Base-by-base conservation (phyloP, 2,329 filamentous ascomycete species). In the Teratosphaeria nubilosa region DNA sequence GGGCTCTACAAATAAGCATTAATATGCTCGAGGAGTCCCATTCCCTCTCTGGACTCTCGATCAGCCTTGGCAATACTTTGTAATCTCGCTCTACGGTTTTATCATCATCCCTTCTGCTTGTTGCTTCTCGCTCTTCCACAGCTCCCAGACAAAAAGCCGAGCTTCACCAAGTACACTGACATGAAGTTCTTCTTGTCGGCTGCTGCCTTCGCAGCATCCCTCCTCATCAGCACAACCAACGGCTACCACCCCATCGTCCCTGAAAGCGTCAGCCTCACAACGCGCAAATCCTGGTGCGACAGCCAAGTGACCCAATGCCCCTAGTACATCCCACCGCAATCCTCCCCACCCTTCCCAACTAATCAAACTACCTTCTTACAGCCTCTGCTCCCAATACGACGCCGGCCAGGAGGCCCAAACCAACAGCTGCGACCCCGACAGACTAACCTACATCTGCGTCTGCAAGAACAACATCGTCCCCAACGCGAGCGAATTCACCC, bases 401-500 rank as follows among this genome's bases (percentile, higher is more conserved):
- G 69, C 25, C 53, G 22, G 64, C 53, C 68, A 68, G 60, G 64
- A 78, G 75, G 51, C 82, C 53, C 61, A 77, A 51, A 72, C 77
- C 62, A 91, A 92, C 75, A 78, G 78, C 7, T 92, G 88, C 71
- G 80, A 90, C 69, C 67, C 86, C 54, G 48, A 22, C 27, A 34
- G 77, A 22, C 79, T 92, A 54, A 79, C 76, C n/a, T 92, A 86
- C 74, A 77, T 79, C 62, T 94, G 88, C 72, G 77, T 90, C 65
- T 94, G 88, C 77, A 78, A 80, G 62, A 79, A 87, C 69, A 81
- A 82, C 70, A 71, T 80, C 61, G 75, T 80, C 56, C 88, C 88
- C 64, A 91, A 91, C 74, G 75, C 89, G 54, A 83, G 86, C 68
- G 81, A 91, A 74, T 94, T 87, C 80, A 86, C 85, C 22, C 80